A percentile compares a stretch with the other conserved stretches of the same genome.
Evolutionary conservation across 1,284 basidiomycete species (phyloP).

Genomic region (Irpex sp.): DNA sequence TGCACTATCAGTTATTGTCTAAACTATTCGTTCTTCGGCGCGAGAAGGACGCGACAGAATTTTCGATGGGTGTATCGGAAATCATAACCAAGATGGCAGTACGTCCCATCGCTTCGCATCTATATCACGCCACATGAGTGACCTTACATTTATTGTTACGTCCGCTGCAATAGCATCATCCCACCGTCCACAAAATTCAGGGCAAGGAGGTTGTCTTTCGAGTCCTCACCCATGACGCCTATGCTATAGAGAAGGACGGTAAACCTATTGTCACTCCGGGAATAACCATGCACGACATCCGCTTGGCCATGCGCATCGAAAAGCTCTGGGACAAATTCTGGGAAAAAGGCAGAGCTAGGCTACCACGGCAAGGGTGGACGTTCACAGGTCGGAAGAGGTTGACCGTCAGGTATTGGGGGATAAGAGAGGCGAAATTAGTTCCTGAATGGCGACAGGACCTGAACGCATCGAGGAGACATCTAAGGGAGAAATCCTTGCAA

Average conservation of each 20-base stretch:
- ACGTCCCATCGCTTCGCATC: background rate
- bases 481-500: background rate
- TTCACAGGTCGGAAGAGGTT: background rate
- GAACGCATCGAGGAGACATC: background rate
- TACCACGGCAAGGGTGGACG: background rate
- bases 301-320: background rate
- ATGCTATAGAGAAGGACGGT: background rate
- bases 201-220: background rate
- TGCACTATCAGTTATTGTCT: background rate
- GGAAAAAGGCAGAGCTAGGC: background rate
- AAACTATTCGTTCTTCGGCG: background rate
- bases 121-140: no score
- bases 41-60: background rate
- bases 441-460: background rate
- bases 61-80: background rate
- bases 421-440: background rate
- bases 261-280: background rate
- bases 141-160: no score
- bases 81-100: background rate
- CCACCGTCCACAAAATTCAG: background rate
- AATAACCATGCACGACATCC: background rate
- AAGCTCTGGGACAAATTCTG: background rate
- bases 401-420: background rate
- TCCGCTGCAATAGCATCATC: background rate
- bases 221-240: background rate